These are phyloP conservation scores for Antitrichia curtipendula DNA, from an alignment of 225 moss, liverwort and hornwort genomes.

Conservation along the genomic window DNA sequence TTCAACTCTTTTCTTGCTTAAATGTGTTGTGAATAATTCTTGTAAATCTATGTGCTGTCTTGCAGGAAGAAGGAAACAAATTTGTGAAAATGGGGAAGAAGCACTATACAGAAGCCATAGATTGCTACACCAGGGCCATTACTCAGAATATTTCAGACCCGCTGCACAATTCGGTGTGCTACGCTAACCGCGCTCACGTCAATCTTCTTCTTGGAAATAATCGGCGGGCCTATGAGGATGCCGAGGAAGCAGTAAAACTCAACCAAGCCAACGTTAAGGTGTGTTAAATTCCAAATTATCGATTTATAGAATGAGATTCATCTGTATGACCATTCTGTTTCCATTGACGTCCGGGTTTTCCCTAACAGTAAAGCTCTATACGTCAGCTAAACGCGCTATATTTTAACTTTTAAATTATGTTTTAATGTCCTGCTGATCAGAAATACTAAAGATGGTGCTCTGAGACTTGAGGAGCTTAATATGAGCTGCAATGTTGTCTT, in stretches of 20 bases:
- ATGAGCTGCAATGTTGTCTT: background rate
- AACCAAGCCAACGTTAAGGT: constrained; percentile 81
- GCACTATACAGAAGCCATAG: constrained; percentile 70
- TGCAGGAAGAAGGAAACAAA: constrained; percentile 82
- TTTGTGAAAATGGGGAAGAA: constrained; percentile 86
- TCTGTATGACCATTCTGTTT: background rate
- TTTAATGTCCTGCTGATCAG: background rate
- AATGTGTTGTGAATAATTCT: background rate
- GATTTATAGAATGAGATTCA: background rate
- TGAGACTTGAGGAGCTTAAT: background rate
- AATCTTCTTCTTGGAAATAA: constrained; percentile 83
- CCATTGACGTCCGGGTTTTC: background rate
- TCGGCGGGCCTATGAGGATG: constrained; percentile 72
- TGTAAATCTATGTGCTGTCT: background rate
- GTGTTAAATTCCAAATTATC: background rate
- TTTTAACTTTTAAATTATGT: background rate
- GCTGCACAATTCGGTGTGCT: constrained; percentile 65
- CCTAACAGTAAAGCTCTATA: background rate
- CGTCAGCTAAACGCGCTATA: background rate
- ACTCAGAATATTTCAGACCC: constrained; percentile 40
- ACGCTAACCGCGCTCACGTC: constrained; percentile 76
- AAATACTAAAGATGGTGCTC: background rate
- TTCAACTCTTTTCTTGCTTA: background rate
- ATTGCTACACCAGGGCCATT: constrained; percentile 78
- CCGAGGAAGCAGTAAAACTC: constrained; percentile 64